A percentile compares a stretch with the other conserved stretches of the same genome.
These are phyloP conservation scores for Colletotrichum phormii DNA, from an alignment of 2,329 filamentous ascomycete genomes.

Conservation along the genomic window DNA sequence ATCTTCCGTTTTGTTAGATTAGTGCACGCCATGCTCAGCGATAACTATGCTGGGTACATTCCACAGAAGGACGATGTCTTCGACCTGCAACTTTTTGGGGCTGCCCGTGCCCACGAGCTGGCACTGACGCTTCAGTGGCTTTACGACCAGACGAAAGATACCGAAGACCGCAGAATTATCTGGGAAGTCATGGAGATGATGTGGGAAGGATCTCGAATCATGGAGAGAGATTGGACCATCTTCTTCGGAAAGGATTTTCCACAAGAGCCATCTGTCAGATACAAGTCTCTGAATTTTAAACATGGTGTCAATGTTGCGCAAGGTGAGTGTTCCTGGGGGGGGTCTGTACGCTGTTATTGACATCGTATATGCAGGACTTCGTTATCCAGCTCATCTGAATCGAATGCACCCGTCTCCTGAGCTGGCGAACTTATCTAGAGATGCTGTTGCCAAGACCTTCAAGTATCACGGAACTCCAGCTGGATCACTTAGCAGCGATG, in stretches of 20 bases:
- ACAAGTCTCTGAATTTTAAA: conserved; percentile 48
- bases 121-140: conserved; percentile 54
- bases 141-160: conserved; percentile 48
- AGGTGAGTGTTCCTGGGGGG: conserved; percentile 41
- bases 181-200: conserved; percentile 56
- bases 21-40: conserved; percentile 64
- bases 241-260: conserved; percentile 42
- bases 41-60: conserved; percentile 63
- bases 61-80: conserved; percentile 56
- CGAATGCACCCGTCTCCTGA: conserved; percentile 51
- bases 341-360: not conserved
- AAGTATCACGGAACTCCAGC: conserved; percentile 53
- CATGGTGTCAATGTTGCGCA: conserved; percentile 59
- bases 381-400: conserved; percentile 53
- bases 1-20: conserved; percentile 63
- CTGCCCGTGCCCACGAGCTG: conserved; percentile 51
- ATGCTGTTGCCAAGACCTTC: conserved; percentile 51
- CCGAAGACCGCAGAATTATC: conserved; percentile 39
- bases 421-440: conserved; percentile 49
- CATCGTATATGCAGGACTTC: conserved; percentile 45
- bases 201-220: conserved; percentile 42
- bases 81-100: conserved; percentile 49
- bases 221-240: conserved; percentile 46
- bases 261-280: conserved; percentile 38
- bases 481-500: conserved; percentile 56